Conservation (phyloP, 495 filamentous ascomycete genomes). For the Hypoxylon trugodes region DNA sequence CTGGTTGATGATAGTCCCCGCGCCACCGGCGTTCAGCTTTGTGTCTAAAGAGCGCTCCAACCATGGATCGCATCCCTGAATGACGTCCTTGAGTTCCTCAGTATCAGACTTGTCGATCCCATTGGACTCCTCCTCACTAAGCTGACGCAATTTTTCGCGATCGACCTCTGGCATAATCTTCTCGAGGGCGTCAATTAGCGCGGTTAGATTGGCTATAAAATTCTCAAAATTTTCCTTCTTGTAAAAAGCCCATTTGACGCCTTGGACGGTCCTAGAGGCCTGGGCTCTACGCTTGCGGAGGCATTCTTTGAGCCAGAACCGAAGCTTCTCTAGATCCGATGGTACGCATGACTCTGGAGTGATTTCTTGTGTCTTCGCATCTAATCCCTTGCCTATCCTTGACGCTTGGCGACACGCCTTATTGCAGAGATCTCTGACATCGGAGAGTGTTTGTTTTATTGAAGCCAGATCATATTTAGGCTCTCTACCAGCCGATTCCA, state of each 20-base stretch:
- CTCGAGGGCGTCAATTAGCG: conserved; percentile 8
- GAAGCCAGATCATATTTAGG: no score
- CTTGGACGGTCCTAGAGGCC: background rate
- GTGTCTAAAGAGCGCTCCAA: conserved; percentile 11
- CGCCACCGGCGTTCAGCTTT: background rate
- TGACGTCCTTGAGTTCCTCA: conserved; percentile 13
- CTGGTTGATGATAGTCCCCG: conserved; percentile 6
- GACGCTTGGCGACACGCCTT: no score
- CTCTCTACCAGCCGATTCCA: no score
- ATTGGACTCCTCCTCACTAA: conserved; percentile 22
- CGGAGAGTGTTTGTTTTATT: no score
- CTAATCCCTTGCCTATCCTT: no score
- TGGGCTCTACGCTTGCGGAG: conserved; percentile 5
- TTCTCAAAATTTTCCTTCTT: conserved; percentile 15
- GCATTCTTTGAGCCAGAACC: background rate
- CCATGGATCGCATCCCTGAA: conserved; percentile 17
- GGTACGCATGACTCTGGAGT: background rate
- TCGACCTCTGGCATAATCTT: background rate
- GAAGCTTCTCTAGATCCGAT: conserved; percentile 1
- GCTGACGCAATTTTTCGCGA: background rate
- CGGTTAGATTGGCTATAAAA: conserved; percentile 15
- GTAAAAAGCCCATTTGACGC: conserved; percentile 24
- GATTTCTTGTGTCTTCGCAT: no score
- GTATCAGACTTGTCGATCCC: conserved; percentile 13
- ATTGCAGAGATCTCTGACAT: no score